These are phyloP conservation scores for Orbilia javanica DNA, from an alignment of 2,329 filamentous ascomycete genomes.

Conservation along the genomic window DNA sequence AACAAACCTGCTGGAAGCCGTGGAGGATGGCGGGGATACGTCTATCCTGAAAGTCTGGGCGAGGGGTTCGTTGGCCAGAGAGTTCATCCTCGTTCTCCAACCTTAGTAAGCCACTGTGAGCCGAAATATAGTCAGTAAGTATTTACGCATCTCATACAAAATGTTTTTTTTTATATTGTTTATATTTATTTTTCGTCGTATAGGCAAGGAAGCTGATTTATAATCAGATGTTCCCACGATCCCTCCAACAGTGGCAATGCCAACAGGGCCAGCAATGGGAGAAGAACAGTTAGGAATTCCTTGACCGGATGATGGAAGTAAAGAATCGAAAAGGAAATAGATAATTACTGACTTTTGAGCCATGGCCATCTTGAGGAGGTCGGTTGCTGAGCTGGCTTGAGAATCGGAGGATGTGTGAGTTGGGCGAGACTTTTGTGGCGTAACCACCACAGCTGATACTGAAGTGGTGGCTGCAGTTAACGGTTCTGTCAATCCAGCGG, in stretches of 20 bases:
- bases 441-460: conserved; percentile 60
- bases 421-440: conserved; percentile 61
- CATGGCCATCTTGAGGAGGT: conserved; percentile 62
- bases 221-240: conserved; percentile 8
- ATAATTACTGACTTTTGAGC: conserved; percentile 60
- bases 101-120: conserved; percentile 54
- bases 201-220: background rate
- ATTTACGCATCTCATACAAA: background rate
- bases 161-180: too few species aligned
- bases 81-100: conserved; percentile 74
- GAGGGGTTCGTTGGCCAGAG: conserved; percentile 90
- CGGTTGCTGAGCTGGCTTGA: conserved; percentile 60
- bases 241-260: background rate
- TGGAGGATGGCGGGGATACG: conserved; percentile 92
- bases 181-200: too few species aligned
- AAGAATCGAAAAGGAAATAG: background rate
- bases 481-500: conserved; percentile 47
- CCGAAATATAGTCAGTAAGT: conserved; percentile 23
- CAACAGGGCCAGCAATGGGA: background rate
- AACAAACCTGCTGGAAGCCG: conserved; percentile 99
- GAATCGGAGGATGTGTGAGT: conserved; percentile 59
- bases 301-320: background rate
- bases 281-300: background rate
- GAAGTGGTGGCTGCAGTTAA: conserved; percentile 59
- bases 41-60: conserved; percentile 93